Evolutionary conservation across 768 basidiomycete species (phyloP).

Genomic region (Podaxis carcinomalis): DNA sequence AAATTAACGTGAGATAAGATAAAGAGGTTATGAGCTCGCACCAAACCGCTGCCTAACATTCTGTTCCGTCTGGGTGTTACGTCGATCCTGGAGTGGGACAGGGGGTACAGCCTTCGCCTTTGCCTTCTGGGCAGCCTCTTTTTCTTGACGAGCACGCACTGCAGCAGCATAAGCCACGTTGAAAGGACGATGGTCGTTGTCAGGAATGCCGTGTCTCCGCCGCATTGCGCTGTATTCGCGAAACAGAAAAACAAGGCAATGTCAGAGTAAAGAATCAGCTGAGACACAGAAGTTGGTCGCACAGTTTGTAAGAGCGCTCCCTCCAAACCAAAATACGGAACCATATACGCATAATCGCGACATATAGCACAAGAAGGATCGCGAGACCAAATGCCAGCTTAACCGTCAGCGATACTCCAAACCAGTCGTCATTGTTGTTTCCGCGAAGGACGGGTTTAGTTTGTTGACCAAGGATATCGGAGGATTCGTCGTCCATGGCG

Average conservation of each 20-base stretch:
- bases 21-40: conserved; percentile 16
- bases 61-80: conserved; percentile 33
- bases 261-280: neutral
- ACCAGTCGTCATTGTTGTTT: conserved; percentile 21
- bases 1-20: conserved; percentile 7
- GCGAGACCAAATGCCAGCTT: conserved; percentile 31
- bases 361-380: conserved; percentile 33
- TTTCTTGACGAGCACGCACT: conserved; percentile 49
- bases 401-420: conserved; percentile 36
- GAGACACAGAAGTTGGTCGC: conserved; percentile 18
- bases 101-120: conserved; percentile 21
- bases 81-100: conserved; percentile 28
- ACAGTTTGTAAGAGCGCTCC: conserved; percentile 67
- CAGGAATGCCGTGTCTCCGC: conserved; percentile 78
- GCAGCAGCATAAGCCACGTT: conserved; percentile 84
- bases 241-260: conserved; percentile 6
- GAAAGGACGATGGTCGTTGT: conserved; percentile 78
- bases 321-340: conserved; percentile 50
- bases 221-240: conserved; percentile 52
- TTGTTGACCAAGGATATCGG: conserved; percentile 68
- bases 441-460: conserved; percentile 33
- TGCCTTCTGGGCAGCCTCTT: conserved; percentile 32
- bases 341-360: conserved; percentile 35
- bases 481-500: conserved; percentile 61
- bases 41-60: conserved; percentile 42